Evolutionary conservation across 306 rosid genomes (phyloP), one percentile per base, ranked within the genome.

Genomic region (Ochetophila trinervis): DNA sequence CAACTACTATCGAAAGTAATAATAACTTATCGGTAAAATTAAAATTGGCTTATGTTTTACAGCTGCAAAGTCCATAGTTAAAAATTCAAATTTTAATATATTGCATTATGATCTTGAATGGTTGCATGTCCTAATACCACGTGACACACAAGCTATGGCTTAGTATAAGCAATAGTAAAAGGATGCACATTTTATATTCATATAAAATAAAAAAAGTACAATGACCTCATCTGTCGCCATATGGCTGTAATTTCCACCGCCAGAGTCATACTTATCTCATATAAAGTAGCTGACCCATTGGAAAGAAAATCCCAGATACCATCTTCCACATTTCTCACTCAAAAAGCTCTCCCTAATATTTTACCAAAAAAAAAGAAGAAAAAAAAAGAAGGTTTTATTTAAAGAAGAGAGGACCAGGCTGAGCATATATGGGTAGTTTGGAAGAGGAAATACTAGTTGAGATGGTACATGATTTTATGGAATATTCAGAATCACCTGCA

Each of bases 401-500:
- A 7, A 40, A 40, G 45, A 10, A 40, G 45, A 2, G 10, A 40
- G 14, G 10, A 8, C 14, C 32, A 27, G 32, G 32, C 32, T 27
- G 32, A 27, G 3, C 32, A 27, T 13, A 62, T 17, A 86, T 88
- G 96, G 86, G 67, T 19, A 86, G 89, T 74, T 47, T 82, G 48
- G 96, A 84, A 27, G 96, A 88, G 66, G 89, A 86, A 4, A 79
- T 56, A 7, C 77, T 88, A 17, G 78, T 69, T 49, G 67, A 70
- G 57, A 86, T 88, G 96, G 89, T 88, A 27, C 80, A 78, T 70
- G 96, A 86, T 62, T 88, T 88, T 63, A 86, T 88, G 20, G 96
- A 88, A 65, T 88, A n/a, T 16, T n/a, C 87, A 1, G 85, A 83
- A 59, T 48, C 89, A 21, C 40, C 82, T 1, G 51, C 83, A 16